These are phyloP conservation scores for Aquilaria sinensis DNA, from an alignment of 345 rosid genomes.

Conservation along the genomic window DNA sequence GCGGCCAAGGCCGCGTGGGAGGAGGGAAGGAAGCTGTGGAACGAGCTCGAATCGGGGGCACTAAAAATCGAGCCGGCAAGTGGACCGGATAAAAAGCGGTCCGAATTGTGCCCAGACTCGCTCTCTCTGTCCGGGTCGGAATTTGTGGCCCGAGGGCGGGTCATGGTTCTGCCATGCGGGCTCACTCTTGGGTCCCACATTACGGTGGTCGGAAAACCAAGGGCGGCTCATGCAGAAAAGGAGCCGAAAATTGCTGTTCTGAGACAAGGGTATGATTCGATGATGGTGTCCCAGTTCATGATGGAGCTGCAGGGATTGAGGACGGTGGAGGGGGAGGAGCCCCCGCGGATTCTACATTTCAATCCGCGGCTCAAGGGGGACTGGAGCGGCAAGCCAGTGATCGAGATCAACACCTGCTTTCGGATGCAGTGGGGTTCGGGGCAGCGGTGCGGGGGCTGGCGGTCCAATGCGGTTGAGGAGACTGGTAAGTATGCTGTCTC, in stretches of 20 bases:
- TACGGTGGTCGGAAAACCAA: conserved; percentile 82
- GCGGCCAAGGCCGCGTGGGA: conserved; percentile 70
- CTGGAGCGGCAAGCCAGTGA: conserved; percentile 79
- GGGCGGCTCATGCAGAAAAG: conserved; percentile 41
- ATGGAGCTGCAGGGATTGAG: conserved; percentile 86
- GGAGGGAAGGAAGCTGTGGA: conserved; percentile 69
- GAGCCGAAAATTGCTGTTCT: conserved; percentile 44
- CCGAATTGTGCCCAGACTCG: conserved; percentile 61
- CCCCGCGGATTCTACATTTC: conserved; percentile 87
- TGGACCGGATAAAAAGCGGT: conserved; percentile 23
- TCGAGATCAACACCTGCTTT: conserved; percentile 93
- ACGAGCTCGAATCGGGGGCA: conserved; percentile 49
- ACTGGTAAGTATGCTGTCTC: conserved; percentile 42
- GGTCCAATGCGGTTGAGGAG: conserved; percentile 70
- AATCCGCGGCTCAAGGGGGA: conserved; percentile 92
- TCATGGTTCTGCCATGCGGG: conserved; percentile 82
- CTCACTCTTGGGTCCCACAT: conserved; percentile 82
- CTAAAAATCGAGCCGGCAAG: conserved; percentile 3
- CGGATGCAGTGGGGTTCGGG: conserved; percentile 95
- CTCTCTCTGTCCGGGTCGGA: conserved; percentile 53
- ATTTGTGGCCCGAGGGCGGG: conserved; percentile 33
- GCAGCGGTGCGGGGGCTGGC: conserved; percentile 82
- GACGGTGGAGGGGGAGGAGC: conserved; percentile 90
- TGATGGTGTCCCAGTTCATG: conserved; percentile 76
- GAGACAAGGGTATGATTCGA: conserved; percentile 38